A percentile compares a stretch with the other conserved stretches of the same genome.
Evolutionary conservation across 495 filamentous ascomycete species (phyloP).

Genomic region (Annulohypoxylon moriforme): DNA sequence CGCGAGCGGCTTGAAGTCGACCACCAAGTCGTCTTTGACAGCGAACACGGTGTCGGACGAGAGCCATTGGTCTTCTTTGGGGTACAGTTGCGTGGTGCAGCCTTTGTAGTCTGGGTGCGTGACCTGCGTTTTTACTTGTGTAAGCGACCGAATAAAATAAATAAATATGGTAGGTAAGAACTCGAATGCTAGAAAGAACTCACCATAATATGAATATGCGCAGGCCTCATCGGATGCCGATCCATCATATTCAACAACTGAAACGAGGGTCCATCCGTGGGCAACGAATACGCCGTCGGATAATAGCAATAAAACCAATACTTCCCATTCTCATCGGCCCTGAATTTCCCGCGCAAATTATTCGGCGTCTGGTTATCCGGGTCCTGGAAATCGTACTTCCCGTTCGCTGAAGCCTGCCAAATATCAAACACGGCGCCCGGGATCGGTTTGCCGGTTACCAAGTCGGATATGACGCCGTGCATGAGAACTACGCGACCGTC

Average conservation of each 20-base stretch:
- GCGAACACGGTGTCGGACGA: conserved; percentile 81
- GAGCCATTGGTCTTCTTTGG: conserved; percentile 74
- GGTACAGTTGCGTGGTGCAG: conserved; percentile 82
- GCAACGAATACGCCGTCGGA: conserved; percentile 83
- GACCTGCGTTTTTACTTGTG: conserved; percentile 48
- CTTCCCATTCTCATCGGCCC: conserved; percentile 76
- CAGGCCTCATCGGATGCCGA: conserved; percentile 84
- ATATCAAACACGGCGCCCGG: conserved; percentile 79
- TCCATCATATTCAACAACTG: conserved; percentile 77
- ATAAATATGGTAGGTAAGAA: no score
- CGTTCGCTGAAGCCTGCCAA: conserved; percentile 88
- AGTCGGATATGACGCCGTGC: conserved; percentile 79
- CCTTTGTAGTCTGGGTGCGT: conserved; percentile 67
- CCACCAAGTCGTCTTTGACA: conserved; percentile 79
- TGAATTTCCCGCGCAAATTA: conserved; percentile 88
- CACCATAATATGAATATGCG: conserved; percentile 87
- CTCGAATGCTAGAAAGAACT: no score
- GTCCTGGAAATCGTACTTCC: conserved; percentile 92
- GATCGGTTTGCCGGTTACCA: conserved; percentile 77
- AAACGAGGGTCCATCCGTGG: conserved; percentile 77
- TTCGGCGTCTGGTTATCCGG: conserved; percentile 77
- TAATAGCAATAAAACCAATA: conserved; percentile 86
- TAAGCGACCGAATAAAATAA: conserved; percentile 33
- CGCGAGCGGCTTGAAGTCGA: conserved; percentile 74
- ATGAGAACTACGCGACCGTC: conserved; percentile 75